phyloP scores from a whole-genome alignment of 495 filamentous ascomycete genomes.

The Penicillium goetzii region DNA sequence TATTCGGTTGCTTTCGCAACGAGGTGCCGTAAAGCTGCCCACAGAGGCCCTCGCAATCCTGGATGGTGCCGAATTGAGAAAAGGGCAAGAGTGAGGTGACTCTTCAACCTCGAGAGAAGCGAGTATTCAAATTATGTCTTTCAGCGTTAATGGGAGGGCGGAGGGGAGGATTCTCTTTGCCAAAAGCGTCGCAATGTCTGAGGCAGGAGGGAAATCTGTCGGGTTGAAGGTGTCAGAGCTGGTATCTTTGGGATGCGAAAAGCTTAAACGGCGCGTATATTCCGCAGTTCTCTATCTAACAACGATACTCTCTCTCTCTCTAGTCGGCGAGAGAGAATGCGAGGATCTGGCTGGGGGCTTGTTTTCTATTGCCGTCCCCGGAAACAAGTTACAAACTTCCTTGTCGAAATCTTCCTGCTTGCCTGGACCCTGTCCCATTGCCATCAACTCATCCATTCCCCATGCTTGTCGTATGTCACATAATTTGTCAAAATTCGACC shows the following conservation, averaged over 20 bases:
- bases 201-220: not conserved
- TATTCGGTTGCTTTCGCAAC: constrained; percentile 27
- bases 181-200: not conserved
- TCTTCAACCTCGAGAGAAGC: not conserved
- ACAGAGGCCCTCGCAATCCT: constrained; percentile 33
- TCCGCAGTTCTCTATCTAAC: not conserved
- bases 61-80: constrained; percentile 18
- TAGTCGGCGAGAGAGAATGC: no score
- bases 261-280: not conserved
- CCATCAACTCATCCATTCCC: no score
- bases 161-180: not conserved
- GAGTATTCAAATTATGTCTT: not conserved
- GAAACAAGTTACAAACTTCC: no score
- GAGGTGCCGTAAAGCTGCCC: constrained; percentile 32
- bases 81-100: not conserved
- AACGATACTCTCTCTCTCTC: no score
- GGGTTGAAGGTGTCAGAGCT: not conserved
- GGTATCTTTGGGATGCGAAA: not conserved
- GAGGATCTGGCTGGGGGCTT: no score
- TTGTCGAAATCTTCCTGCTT: no score
- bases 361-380: no score
- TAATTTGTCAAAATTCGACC: no score
- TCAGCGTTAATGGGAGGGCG: not conserved
- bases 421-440: no score
- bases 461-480: no score